Evolutionary conservation across 208 protist genomes (phyloP).

Genomic region (Trypanosoma platydactyli): DNA sequence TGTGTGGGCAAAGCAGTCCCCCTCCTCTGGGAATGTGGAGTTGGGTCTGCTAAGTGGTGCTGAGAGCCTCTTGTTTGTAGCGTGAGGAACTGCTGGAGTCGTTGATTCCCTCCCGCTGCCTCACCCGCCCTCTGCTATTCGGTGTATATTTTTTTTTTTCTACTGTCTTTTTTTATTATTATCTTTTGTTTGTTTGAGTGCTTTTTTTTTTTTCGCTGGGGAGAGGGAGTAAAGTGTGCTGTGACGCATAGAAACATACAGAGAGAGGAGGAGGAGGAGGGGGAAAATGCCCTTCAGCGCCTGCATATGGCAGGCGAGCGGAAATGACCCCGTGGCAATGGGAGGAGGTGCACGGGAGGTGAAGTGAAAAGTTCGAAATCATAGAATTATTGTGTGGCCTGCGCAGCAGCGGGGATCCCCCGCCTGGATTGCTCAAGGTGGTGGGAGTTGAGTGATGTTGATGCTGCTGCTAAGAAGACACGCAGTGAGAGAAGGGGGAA

Average conservation of each 20-base stretch:
- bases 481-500: neutral
- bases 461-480: neutral
- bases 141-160: constrained; percentile 12
- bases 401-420: no score
- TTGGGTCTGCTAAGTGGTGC: constrained; percentile 40
- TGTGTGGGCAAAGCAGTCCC: constrained; percentile 41
- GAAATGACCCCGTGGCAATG: no score
- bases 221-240: neutral
- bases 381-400: no score
- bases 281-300: no score
- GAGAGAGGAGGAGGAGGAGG: neutral
- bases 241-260: neutral
- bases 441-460: no score
- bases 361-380: no score
- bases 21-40: constrained; percentile 37
- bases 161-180: constrained; percentile 18
- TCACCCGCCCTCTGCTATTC: neutral
- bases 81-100: neutral
- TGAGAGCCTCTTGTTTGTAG: constrained; percentile 22
- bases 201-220: neutral
- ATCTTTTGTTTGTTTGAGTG: constrained; percentile 1
- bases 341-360: no score
- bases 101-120: no score
- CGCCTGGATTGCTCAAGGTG: no score
- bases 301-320: neutral